Conservation (phyloP, 768 basidiomycete species). For the Xerocomellus dryophilus region DNA sequence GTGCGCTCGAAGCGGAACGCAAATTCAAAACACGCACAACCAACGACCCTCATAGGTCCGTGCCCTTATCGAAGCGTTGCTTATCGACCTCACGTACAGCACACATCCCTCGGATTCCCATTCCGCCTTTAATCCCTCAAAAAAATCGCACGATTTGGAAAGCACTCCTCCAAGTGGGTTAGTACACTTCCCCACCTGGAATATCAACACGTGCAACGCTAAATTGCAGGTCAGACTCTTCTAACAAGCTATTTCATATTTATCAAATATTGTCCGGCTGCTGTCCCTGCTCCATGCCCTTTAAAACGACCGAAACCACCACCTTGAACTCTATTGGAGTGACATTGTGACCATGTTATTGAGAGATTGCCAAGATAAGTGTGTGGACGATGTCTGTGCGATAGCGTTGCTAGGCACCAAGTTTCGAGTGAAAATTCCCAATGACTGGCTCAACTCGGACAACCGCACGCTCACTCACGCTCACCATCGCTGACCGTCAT, state of each 20-base stretch:
- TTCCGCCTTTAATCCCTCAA: not conserved
- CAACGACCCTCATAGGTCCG: not conserved
- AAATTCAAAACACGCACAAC: not conserved
- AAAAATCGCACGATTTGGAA: not conserved
- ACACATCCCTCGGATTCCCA: not conserved
- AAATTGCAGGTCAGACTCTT: not conserved
- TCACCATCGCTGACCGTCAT: too few relatives aligned
- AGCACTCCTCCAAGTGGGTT: not conserved
- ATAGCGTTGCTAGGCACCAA: too few relatives aligned
- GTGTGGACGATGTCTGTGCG: too few relatives aligned
- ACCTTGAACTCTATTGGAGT: too few relatives aligned
- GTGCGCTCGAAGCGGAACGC: not conserved
- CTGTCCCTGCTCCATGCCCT: not conserved
- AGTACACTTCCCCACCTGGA: not conserved
- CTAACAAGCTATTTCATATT: not conserved
- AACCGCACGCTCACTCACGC: too few relatives aligned
- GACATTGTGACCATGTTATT: too few relatives aligned
- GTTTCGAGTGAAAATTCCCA: too few relatives aligned
- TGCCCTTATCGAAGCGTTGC: conserved; percentile 4
- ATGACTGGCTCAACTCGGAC: too few relatives aligned
- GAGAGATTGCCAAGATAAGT: too few relatives aligned
- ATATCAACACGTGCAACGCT: too few relatives aligned
- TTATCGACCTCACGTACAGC: conserved; percentile 7
- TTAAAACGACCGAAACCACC: too few relatives aligned
- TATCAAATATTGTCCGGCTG: not conserved